A percentile compares a stretch with the other conserved stretches of the same genome.
These are phyloP conservation scores for Otatea glauca DNA, from an alignment of 176 grass and related monocot species.

Conservation along the genomic window DNA sequence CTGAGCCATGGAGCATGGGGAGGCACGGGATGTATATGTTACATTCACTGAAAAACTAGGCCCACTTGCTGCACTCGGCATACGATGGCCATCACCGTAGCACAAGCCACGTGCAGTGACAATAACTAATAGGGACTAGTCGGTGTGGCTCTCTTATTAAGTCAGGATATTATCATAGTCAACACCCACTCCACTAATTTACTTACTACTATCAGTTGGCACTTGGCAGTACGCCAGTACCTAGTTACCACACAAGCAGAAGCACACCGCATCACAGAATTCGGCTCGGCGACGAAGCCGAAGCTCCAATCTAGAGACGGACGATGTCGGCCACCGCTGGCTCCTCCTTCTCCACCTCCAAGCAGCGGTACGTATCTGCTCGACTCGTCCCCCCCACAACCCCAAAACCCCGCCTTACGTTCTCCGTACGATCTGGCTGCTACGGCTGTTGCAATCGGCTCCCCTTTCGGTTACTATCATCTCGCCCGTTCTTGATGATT, in stretches of 20 bases:
- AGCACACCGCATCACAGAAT: background rate
- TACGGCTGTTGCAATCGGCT: background rate
- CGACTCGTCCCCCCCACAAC: background rate
- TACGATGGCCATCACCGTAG: too few relatives aligned
- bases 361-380: slow-evolving; percentile 15
- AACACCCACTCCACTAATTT: too few relatives aligned
- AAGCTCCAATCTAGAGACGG: background rate
- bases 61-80: too few relatives aligned
- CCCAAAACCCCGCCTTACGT: background rate
- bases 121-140: too few relatives aligned
- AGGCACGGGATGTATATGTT: too few relatives aligned
- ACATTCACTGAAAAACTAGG: too few relatives aligned
- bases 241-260: background rate
- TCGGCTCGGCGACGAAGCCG: background rate
- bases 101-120: too few relatives aligned
- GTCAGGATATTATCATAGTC: too few relatives aligned
- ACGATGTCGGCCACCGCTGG: slow-evolving; percentile 18
- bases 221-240: too few relatives aligned
- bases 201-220: too few relatives aligned
- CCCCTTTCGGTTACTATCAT: background rate
- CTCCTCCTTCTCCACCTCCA: background rate
- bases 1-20: too few relatives aligned
- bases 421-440: background rate
- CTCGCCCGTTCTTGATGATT: background rate
- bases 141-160: too few relatives aligned